Percentiles rank a stretch among this genome's conserved stretches.
These are phyloP conservation scores for Gentiana macrophylla DNA, from an alignment of 257 asterid species.

Conservation along the genomic window DNA sequence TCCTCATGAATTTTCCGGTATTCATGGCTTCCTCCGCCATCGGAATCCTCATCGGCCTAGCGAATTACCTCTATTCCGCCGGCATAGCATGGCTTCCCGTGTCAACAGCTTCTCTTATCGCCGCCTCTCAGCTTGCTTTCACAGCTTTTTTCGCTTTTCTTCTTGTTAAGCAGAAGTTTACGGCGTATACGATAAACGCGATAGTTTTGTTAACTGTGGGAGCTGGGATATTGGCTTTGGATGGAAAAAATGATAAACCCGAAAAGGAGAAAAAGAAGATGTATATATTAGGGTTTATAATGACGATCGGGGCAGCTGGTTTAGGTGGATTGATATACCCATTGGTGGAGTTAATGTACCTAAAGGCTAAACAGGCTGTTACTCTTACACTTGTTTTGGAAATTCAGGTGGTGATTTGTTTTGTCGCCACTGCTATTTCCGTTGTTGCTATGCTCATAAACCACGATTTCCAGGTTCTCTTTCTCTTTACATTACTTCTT, in stretches of 20 bases:
- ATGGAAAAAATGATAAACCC: slow-evolving; percentile 12
- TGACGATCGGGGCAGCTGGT: slow-evolving; percentile 17
- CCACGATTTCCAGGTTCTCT: slow-evolving; percentile 15
- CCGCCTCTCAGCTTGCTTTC: slow-evolving; percentile 13
- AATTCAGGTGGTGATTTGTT: slow-evolving; percentile 15
- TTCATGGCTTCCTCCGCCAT: slow-evolving; percentile 14
- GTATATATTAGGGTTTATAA: slow-evolving; percentile 17
- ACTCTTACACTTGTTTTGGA: slow-evolving; percentile 17
- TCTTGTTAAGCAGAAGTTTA: slow-evolving; percentile 22
- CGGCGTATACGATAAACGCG: slow-evolving; percentile 16
- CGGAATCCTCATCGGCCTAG: slow-evolving; percentile 16
- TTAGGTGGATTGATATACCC: slow-evolving; percentile 19
- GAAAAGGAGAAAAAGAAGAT: slow-evolving; percentile 7
- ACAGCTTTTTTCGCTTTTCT: slow-evolving; percentile 18
- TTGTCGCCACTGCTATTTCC: slow-evolving; percentile 17
- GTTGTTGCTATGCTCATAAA: slow-evolving; percentile 18
- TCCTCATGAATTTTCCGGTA: slow-evolving; percentile 13
- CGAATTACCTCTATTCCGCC: slow-evolving; percentile 12
- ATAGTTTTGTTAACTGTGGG: slow-evolving; percentile 14
- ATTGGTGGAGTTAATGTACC: slow-evolving; percentile 16
- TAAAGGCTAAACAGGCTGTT: slow-evolving; percentile 14
- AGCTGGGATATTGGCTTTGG: slow-evolving; percentile 15
- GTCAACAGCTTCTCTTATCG: slow-evolving; percentile 12
- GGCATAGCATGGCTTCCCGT: slow-evolving; percentile 15
- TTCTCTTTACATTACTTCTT: not conserved